Base-by-base conservation (phyloP, 2,329 filamentous ascomycete species). In the Sporothrix inflata region DNA sequence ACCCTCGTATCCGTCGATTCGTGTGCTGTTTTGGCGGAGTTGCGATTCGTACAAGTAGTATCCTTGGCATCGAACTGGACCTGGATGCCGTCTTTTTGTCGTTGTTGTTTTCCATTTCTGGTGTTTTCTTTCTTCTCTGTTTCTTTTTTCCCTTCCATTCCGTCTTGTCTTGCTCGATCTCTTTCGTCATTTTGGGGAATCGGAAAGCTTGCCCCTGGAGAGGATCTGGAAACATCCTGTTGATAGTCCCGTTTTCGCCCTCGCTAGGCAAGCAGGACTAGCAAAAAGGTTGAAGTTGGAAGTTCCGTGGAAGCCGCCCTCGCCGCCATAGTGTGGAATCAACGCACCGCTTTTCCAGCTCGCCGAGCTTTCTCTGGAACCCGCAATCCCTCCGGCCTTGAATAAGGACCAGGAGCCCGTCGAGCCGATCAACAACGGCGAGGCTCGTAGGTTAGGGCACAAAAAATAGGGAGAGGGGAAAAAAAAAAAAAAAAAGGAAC, bases 281-380 rank as follows among this genome's bases (percentile, higher is more conserved):
- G 60, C 34, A 27, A 45, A 45, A 27, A 63, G 27, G 8, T 45
- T 27, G 21, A 19, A 42, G 5, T 34, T 30, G 38, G 34, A 42
- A 45, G 38, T 45, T 65, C 60, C 60, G 60, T 65, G 38, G 34
- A 45, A 65, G 60, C 60, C 21, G 60, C 34, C 8, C n/a, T 45
- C 60, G 60, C 60, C 9, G 53, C 27, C n/a, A 21, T 34, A 42
- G 60, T 65, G 60, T 65, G 60, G 38, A 65, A 27, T 65, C 60
- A 65, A 45, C 34, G 34, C 45, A 14, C 45, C 45, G 45, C n/a
- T 24, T 24, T 27, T 53, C 49, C 49, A 21, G 21, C 19, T 9
- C n/a, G 49, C 34, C 30, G 57, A 24, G 57, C 19, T 30, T 40
- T 14, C 2, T 40, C 34, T n/a, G 30, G n/a, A 61, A 3, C 30